Evolutionary conservation across 2,329 filamentous ascomycete genomes (phyloP), one percentile per base, ranked within the genome.

Genomic region (Coniochaeta sp.): DNA sequence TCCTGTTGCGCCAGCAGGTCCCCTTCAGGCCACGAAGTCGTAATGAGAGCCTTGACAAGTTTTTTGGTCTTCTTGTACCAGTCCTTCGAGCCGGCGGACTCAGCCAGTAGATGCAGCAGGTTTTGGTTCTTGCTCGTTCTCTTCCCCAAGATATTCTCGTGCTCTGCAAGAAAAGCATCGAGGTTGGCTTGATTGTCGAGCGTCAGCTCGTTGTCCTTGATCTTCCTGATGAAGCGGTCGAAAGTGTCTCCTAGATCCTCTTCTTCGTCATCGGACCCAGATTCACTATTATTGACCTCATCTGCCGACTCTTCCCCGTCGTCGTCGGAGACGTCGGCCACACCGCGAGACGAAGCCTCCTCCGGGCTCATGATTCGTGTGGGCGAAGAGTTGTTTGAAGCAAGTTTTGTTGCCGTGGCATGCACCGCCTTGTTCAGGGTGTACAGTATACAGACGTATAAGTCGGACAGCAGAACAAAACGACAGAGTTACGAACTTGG

Each of bases 1-100:
- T 66, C 64, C 38, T 59, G 60, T 19, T 60, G 58, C 17, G 33
- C 40, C 19, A 66, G 59, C 24, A 62, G 44, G 12, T 62, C 36
- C 33, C 57, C 34, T 26, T 31, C 26, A 12, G 52, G 26, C 52
- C 52, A 55, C 7, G 17, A 7, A 19, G 31, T 55, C 26, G 52
- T 50, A 22, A 60, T 47, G 58, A 50, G 40, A 17, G 52, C 52
- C 31, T 55, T 36, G 26, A 34, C 52, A 9, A 55, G 52, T 9
- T 33, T 33, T 14, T n/a, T 33, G 26, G 31, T 55, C 52, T 55
- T 55, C 52, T 36, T 55, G 26, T 31, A 55, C 26, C 26, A 36
- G 31, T 33, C 26, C 28, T 34, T 36, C 14, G 14, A 17, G 7
- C 31, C 31, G 52, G 26, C 52, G 9, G 24, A n/a, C 9, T 33